phyloP scores from a whole-genome alignment of 2,329 filamentous ascomycete genomes.

The Drechslerella coelobrocha region DNA sequence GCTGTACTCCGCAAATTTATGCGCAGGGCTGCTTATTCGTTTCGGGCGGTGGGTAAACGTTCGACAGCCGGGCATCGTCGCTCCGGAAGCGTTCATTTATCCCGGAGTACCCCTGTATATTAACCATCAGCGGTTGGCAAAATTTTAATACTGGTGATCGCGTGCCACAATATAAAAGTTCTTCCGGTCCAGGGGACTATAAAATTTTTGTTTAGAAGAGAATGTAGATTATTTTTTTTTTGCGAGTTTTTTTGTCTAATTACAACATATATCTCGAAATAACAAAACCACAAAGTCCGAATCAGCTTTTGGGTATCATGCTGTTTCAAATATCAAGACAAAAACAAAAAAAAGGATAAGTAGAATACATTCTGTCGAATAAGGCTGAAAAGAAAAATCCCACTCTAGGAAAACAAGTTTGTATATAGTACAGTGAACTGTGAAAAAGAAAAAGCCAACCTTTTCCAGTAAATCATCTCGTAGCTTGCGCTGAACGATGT shows the following conservation, averaged over 20 bases:
- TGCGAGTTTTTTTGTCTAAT: slow-evolving; percentile 48
- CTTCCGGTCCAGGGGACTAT: background rate
- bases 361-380: slow-evolving; percentile 5
- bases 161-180: no score
- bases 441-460: slow-evolving; percentile 42
- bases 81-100: no score
- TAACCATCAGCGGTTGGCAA: no score
- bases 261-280: slow-evolving; percentile 34
- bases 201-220: slow-evolving; percentile 10
- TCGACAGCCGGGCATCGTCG: no score
- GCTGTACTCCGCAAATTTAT: no score
- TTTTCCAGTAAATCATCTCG: slow-evolving; percentile 37
- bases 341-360: slow-evolving; percentile 10
- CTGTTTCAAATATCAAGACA: slow-evolving; percentile 22
- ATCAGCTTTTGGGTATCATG: slow-evolving; percentile 51
- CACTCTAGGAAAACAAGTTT: background rate
- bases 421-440: slow-evolving; percentile 15
- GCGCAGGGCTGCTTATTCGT: no score
- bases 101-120: no score
- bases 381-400: background rate
- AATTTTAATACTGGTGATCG: no score
- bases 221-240: slow-evolving; percentile 33
- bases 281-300: slow-evolving; percentile 17
- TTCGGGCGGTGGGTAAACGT: no score
- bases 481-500: slow-evolving; percentile 46